These are phyloP conservation scores for Talaromyces funiculosus DNA, from an alignment of 2,329 filamentous ascomycete species.

Conservation along the genomic window DNA sequence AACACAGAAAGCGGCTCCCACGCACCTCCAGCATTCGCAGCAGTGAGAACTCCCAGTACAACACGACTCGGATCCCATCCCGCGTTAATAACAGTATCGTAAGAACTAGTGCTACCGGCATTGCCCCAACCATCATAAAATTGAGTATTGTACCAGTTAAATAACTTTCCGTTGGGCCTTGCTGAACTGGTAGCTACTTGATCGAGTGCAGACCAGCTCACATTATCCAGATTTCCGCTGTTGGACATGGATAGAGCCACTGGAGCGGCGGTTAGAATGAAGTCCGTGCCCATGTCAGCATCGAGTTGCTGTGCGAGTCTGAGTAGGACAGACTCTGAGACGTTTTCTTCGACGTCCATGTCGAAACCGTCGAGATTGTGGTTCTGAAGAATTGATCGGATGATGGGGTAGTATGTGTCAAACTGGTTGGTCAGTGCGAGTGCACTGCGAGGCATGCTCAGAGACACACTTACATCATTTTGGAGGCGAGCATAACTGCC, in stretches of 20 bases:
- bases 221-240: slow-evolving; percentile 58
- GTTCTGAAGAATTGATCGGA: slow-evolving; percentile 24
- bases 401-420: slow-evolving; percentile 45
- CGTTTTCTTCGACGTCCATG: slow-evolving; percentile 45
- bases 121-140: slow-evolving; percentile 79
- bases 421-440: slow-evolving; percentile 26
- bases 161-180: slow-evolving; percentile 46
- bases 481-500: slow-evolving; percentile 40
- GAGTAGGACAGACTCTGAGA: slow-evolving; percentile 20
- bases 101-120: slow-evolving; percentile 45
- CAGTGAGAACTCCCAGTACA: slow-evolving; percentile 69
- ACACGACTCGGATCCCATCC: slow-evolving; percentile 65
- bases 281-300: slow-evolving; percentile 55
- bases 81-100: slow-evolving; percentile 43
- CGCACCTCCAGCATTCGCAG: slow-evolving; percentile 58
- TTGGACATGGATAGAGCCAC: slow-evolving; percentile 58
- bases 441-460: background rate
- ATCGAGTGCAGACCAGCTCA: slow-evolving; percentile 66
- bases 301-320: slow-evolving; percentile 46
- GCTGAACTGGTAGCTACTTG: slow-evolving; percentile 31
- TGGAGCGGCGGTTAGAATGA: slow-evolving; percentile 68
- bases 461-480: slow-evolving; percentile 19
- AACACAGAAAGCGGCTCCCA: slow-evolving; percentile 52
- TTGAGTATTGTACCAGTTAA: slow-evolving; percentile 74
- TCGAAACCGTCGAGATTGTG: slow-evolving; percentile 40